Evolutionary conservation across 306 rosid genomes (phyloP).

Genomic region (Malus fusca): DNA sequence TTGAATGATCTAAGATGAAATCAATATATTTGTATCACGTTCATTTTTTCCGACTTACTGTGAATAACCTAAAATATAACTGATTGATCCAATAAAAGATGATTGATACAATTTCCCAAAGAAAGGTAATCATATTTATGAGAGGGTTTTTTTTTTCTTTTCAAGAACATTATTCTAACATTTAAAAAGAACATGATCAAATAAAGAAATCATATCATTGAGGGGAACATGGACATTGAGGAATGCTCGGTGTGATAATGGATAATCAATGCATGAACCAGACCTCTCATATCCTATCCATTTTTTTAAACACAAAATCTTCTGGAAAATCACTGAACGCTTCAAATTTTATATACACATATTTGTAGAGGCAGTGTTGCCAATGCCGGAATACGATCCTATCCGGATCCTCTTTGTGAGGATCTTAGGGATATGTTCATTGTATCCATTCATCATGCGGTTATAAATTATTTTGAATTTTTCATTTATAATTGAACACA

Average conservation of each 20-base stretch:
- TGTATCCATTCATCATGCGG: too few relatives aligned
- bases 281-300: constrained; percentile 22
- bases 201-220: constrained; percentile 3
- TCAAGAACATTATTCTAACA: background rate
- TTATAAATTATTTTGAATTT: too few relatives aligned
- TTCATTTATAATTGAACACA: too few relatives aligned
- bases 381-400: background rate
- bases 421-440: too few relatives aligned
- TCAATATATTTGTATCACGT: too few relatives aligned
- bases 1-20: too few relatives aligned
- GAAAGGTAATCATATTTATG: background rate
- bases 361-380: background rate
- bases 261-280: constrained; percentile 42
- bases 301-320: constrained; percentile 1
- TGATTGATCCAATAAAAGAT: background rate
- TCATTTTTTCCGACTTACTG: too few relatives aligned
- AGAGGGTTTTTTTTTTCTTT: background rate
- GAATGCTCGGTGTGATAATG: constrained; percentile 12
- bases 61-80: too few relatives aligned
- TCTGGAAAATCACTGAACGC: background rate
- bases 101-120: background rate
- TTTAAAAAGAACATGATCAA: background rate
- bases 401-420: too few relatives aligned
- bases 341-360: background rate
- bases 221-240: constrained; percentile 26